phyloP scores from a whole-genome alignment of 805 yeast species.

The Metschnikowia borealis region DNA sequence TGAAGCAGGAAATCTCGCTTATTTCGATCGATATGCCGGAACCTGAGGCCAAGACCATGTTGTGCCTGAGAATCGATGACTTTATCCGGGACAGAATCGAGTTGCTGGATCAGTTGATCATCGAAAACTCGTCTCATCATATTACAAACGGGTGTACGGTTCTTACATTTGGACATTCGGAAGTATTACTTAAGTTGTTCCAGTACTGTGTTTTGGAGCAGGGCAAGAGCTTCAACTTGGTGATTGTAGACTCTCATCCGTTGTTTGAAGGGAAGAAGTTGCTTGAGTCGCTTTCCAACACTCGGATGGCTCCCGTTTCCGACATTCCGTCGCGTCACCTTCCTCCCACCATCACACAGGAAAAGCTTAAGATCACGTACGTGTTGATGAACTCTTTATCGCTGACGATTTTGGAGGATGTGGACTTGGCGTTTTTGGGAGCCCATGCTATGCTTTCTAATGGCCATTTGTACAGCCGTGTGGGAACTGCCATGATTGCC shows the following conservation, averaged over 20 bases:
- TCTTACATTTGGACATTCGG: conserved; percentile 84
- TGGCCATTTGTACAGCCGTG: conserved; percentile 88
- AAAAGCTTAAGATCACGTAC: conserved; percentile 73
- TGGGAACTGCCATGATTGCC: conserved; percentile 90
- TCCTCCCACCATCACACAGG: conserved; percentile 27
- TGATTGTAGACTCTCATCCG: conserved; percentile 91
- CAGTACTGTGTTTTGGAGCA: conserved; percentile 59
- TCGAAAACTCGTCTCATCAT: conserved; percentile 73
- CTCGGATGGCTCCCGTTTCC: conserved; percentile 21
- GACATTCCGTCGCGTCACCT: conserved; percentile 13
- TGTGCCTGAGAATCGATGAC: conserved; percentile 67
- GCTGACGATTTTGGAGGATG: conserved; percentile 71
- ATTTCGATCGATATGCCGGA: conserved; percentile 72
- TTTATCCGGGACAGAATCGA: conserved; percentile 84
- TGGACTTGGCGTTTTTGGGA: conserved; percentile 88
- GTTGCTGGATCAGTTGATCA: conserved; percentile 76
- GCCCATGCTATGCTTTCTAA: conserved; percentile 97
- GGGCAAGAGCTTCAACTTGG: conserved; percentile 66
- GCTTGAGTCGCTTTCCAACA: conserved; percentile 56
- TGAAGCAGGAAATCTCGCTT: conserved; percentile 86
- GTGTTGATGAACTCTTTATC: conserved; percentile 75
- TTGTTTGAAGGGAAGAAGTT: conserved; percentile 86
- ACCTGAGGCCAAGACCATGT: conserved; percentile 58
- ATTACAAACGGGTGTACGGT: conserved; percentile 74
- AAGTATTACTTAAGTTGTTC: conserved; percentile 73